Percentiles rank a stretch among this genome's conserved stretches.
Conservation (phyloP, 768 basidiomycete genomes). For the Obba rivulosa region DNA sequence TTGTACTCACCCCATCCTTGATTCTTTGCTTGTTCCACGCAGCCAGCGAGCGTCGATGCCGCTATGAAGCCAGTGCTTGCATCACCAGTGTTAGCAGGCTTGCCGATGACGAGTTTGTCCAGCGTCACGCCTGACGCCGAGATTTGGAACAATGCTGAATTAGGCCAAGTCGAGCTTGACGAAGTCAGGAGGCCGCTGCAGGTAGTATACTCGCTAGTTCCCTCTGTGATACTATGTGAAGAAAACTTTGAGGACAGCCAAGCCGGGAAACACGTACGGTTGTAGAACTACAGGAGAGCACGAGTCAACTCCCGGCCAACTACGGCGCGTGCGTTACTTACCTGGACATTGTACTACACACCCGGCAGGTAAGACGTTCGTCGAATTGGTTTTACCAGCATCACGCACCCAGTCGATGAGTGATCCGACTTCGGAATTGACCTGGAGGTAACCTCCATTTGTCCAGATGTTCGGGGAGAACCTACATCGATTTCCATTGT, state of each 20-base stretch:
- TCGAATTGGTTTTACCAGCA: not conserved
- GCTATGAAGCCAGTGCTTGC: conserved; percentile 54
- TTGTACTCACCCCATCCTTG: conserved; percentile 64
- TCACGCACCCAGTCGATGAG: conserved; percentile 39
- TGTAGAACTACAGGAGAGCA: conserved; percentile 23
- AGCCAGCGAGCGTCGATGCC: conserved; percentile 49
- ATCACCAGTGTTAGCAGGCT: conserved; percentile 38
- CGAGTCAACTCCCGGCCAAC: not conserved
- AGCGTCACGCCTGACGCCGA: conserved; percentile 39
- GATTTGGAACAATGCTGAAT: conserved; percentile 53
- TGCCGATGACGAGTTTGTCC: conserved; percentile 52
- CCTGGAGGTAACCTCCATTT: conserved; percentile 36
- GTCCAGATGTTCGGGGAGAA: conserved; percentile 31
- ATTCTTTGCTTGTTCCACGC: conserved; percentile 54
- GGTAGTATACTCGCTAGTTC: conserved; percentile 56
- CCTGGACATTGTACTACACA: conserved; percentile 38
- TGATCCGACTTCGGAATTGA: conserved; percentile 33
- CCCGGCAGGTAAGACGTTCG: too few species aligned
- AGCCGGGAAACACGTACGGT: conserved; percentile 25
- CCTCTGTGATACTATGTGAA: conserved; percentile 43
- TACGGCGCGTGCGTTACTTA: conserved; percentile 8
- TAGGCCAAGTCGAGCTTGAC: conserved; percentile 57
- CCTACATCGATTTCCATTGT: conserved; percentile 11
- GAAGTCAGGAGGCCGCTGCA: conserved; percentile 52
- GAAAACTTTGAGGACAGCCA: too few species aligned